Percentiles rank a stretch among this genome's conserved stretches.
These are phyloP conservation scores for Chamaenerion angustifolium DNA, from an alignment of 345 rosid species.

Conservation along the genomic window DNA sequence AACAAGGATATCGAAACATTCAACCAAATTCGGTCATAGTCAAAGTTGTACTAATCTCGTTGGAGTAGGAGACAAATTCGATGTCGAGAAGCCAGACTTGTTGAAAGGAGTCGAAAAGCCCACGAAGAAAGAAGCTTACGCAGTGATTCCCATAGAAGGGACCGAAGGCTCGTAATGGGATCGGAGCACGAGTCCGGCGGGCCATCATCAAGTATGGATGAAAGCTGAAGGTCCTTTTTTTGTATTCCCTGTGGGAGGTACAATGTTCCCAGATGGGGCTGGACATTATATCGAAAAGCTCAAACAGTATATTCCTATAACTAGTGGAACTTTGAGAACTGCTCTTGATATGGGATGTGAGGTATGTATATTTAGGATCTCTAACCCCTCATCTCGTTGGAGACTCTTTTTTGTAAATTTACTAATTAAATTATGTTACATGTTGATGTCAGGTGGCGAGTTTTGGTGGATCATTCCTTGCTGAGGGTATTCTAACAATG, in stretches of 20 bases:
- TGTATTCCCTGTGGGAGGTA: conserved; percentile 87
- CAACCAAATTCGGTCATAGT: no score
- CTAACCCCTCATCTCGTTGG: background rate
- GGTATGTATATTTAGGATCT: conserved; percentile 27
- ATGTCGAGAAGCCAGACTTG: no score
- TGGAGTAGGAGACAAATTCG: no score
- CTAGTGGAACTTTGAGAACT: conserved; percentile 62
- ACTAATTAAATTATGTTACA: conserved; percentile 1
- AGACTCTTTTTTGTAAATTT: background rate
- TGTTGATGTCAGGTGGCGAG: no score
- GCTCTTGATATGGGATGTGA: conserved; percentile 99
- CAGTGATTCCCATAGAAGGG: no score
- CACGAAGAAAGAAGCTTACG: no score
- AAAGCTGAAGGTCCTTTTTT: conserved; percentile 76
- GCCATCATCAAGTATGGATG: conserved; percentile 99
- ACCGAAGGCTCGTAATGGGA: no score
- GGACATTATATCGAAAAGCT: no score
- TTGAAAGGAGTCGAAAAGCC: no score
- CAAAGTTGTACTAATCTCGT: no score
- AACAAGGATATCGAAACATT: no score
- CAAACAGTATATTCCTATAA: conserved; percentile 72
- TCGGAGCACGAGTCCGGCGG: no score
- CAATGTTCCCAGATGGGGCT: conserved; percentile 94
- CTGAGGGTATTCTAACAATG: conserved; percentile 57
- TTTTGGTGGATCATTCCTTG: conserved; percentile 70